phyloP scores from a whole-genome alignment of 805 yeast species.

The Saccharomyces paradoxus region DNA sequence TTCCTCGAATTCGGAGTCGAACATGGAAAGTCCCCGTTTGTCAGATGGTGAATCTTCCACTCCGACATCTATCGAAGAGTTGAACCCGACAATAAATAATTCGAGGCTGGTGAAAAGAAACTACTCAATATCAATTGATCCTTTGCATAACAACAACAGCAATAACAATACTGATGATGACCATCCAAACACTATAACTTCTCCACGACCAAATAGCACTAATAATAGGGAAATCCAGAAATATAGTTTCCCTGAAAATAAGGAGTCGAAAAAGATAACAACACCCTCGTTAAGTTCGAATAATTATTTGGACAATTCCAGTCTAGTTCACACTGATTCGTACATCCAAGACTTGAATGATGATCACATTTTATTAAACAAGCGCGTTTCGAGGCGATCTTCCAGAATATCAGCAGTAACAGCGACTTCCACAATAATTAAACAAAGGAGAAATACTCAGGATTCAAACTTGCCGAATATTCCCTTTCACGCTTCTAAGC shows the following conservation, averaged over 20 bases:
- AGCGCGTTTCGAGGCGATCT: slow-evolving; percentile 18
- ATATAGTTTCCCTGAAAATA: not conserved
- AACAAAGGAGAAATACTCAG: slow-evolving; percentile 14
- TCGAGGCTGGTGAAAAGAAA: not conserved
- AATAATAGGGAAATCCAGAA: not conserved
- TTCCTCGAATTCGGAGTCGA: slow-evolving; percentile 19
- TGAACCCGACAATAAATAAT: not conserved
- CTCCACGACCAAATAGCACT: not conserved
- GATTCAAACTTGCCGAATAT: slow-evolving; percentile 21
- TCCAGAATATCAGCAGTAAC: not conserved
- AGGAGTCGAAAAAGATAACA: not conserved
- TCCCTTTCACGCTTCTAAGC: slow-evolving; percentile 31
- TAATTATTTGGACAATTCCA: slow-evolving; percentile 8
- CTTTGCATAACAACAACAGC: not conserved
- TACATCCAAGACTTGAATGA: slow-evolving; percentile 31
- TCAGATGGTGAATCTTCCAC: slow-evolving; percentile 17
- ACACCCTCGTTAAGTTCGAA: not conserved
- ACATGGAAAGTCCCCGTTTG: slow-evolving; percentile 17
- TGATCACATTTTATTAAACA: slow-evolving; percentile 31
- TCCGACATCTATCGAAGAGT: slow-evolving; percentile 17
- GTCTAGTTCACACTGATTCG: slow-evolving; percentile 26
- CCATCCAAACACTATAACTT: slow-evolving; percentile 3
- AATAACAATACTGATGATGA: slow-evolving; percentile 2
- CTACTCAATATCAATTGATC: slow-evolving; percentile 1
- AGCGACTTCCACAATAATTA: not conserved